Base-by-base conservation (phyloP, 2,329 filamentous ascomycete genomes). In the Arthroderma sp. region DNA sequence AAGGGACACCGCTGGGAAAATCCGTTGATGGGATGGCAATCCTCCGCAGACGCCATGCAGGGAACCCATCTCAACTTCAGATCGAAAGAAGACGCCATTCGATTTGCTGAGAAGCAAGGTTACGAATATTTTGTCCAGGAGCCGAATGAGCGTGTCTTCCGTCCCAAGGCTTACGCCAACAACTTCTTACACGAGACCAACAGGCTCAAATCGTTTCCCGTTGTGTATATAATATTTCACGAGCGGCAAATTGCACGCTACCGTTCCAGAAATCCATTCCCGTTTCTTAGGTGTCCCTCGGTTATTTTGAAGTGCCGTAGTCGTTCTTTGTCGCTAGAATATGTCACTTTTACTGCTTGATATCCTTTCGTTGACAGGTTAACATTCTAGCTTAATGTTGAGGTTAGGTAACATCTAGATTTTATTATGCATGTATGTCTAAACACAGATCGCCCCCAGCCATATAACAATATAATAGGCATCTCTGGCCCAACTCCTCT, bases 41-140 rank as follows among this genome's bases (percentile, higher is more conserved):
- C 91, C 23, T 94, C 90, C 17, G 91, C 81, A 57, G 93, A 98
- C 73, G 83, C 83, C 70, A 93, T 98, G 89, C 91, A 98, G 73
- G 91, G 90, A 68, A 95, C 90, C 53, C 82, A 90, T 70, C 74
- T 98, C 66, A 85, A 85, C 73, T 98, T 98, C 81, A 87, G 87
- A 73, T 81, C 79, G 66, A 97, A 95, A 79, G 90, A 97, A 71
- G 91, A 95, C 66, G 93, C 93, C 63, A 91, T 98, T 67, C 77
- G 80, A 59, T 98, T 98, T 69, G 93, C 94, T 23, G 87, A 97
- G 77, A 98, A 97, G 81, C 93, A 98, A 74, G 93, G 94, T 37
- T 98, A 98, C 71, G 91, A 98, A 71, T 98, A 95, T 75, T 97
- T 93, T 71, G 91, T 98, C 23, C 93, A 97, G 78, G 93, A 97